Base-by-base conservation (phyloP, 768 basidiomycete species). In the Boletus rex-veris region DNA sequence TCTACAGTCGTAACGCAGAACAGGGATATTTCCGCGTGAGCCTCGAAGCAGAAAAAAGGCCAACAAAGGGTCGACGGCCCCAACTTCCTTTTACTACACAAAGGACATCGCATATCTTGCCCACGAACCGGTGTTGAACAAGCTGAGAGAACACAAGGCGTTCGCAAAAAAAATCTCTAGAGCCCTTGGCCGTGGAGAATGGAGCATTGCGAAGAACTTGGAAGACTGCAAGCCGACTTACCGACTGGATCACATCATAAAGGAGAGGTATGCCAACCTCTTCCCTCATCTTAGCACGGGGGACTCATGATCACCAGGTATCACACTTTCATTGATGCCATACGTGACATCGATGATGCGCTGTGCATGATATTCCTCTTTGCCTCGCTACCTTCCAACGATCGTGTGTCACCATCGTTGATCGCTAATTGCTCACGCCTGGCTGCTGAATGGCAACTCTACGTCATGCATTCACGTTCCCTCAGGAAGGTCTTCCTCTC, bases 51-150 rank as follows among this genome's bases (percentile, higher is more conserved):
- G 83, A 63, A 99, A 98, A 71, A 84, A 85, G 58, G 97, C 96
- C 36, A 98, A 98, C 76, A 98, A 97, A 71, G 97, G 96, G 2
- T 96, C 92, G 4, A 93, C 94, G 48, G 95, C 92, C 0, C 94
- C 95, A 5, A 93, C 97, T 1, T 92, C 94, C 3, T 99, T 98
- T 75, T 99, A 99, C 75, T 98, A 98, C 70, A 78, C 91, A 26
- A 99, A 99, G 74, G 97, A 99, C 68, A 96, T 99, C 59, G 90
- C 91, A 52, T 98, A 96, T 73, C 84, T 99, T 33, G 86, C 92
- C 5, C 97, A 99, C 70, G 97, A 99, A 68, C 97, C 97, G 2
- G 85, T 98, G 11, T 77, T 99, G 24, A 85, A 84, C 70, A 97
- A 92, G 71, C 78, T 99, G 47, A 78, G 97, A 65, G 94, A 98